Conservation (phyloP, 192 early-diverging fungal species). For the Spinellus fusiger region DNA sequence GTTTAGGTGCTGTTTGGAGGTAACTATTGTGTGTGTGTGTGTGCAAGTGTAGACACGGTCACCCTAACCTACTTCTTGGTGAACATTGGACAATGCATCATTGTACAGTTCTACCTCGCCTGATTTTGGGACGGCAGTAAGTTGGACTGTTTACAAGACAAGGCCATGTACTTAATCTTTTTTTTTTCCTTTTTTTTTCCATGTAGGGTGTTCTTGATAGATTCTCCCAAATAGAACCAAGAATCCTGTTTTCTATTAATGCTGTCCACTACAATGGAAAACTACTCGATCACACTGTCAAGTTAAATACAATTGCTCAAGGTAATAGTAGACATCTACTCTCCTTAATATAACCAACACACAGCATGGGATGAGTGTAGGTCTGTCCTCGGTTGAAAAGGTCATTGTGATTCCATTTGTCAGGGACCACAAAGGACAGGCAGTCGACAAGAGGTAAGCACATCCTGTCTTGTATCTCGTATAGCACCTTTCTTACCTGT, state of each 20-base stretch:
- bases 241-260: constrained; percentile 85
- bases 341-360: background rate
- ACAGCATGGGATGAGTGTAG: constrained; percentile 11
- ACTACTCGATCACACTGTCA: constrained; percentile 68
- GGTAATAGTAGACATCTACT: constrained; percentile 18
- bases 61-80: background rate
- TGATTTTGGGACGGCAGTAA: constrained; percentile 86
- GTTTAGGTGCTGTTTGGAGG: constrained; percentile 90
- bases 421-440: constrained; percentile 14
- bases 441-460: constrained; percentile 16
- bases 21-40: no score
- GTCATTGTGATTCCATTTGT: constrained; percentile 82
- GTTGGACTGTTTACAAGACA: background rate
- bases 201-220: constrained; percentile 82
- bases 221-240: constrained; percentile 88
- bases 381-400: constrained; percentile 59
- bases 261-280: constrained; percentile 92
- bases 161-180: background rate
- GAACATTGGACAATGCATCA: background rate
- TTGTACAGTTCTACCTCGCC: constrained; percentile 71
- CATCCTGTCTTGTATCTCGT: background rate
- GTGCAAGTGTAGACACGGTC: no score
- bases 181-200: background rate
- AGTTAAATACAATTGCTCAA: constrained; percentile 65
- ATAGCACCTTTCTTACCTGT: background rate